phyloP scores from a whole-genome alignment of 148 eudicot genomes.

The Nepenthes mirabilis region DNA sequence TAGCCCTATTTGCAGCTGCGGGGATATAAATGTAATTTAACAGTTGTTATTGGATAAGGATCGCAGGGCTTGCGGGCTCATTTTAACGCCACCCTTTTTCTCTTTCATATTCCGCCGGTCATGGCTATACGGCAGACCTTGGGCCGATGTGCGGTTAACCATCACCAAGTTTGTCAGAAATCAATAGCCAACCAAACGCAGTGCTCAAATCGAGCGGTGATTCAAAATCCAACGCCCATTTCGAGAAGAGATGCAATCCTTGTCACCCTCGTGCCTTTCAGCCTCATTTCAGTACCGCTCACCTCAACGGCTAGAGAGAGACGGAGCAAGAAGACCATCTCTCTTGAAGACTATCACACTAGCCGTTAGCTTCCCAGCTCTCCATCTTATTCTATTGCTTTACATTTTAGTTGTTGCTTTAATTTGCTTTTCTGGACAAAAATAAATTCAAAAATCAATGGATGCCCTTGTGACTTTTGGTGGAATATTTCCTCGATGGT shows the following conservation, averaged over 20 bases:
- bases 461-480: too few species aligned
- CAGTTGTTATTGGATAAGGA: too few species aligned
- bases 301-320: conserved; percentile 64
- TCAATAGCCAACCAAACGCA: conserved; percentile 6
- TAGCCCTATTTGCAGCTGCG: too few species aligned
- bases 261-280: conserved; percentile 23
- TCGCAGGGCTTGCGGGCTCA: too few species aligned
- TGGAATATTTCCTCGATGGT: too few species aligned
- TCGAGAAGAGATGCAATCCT: conserved; percentile 44
- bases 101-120: conserved; percentile 11
- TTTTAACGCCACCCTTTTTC: too few species aligned
- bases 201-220: not conserved
- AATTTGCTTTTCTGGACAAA: not conserved
- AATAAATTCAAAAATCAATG: too few species aligned
- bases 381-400: not conserved
- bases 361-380: conserved; percentile 24
- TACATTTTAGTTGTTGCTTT: not conserved
- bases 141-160: conserved; percentile 7
- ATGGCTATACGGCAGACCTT: conserved; percentile 21
- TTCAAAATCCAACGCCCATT: conserved; percentile 22
- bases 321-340: conserved; percentile 48
- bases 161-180: conserved; percentile 9
- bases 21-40: too few species aligned
- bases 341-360: conserved; percentile 72
- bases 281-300: conserved; percentile 16